A percentile compares a stretch with the other conserved stretches of the same genome.
Conservation (phyloP, 2,329 filamentous ascomycete genomes). For the Chaetomium sp. region DNA sequence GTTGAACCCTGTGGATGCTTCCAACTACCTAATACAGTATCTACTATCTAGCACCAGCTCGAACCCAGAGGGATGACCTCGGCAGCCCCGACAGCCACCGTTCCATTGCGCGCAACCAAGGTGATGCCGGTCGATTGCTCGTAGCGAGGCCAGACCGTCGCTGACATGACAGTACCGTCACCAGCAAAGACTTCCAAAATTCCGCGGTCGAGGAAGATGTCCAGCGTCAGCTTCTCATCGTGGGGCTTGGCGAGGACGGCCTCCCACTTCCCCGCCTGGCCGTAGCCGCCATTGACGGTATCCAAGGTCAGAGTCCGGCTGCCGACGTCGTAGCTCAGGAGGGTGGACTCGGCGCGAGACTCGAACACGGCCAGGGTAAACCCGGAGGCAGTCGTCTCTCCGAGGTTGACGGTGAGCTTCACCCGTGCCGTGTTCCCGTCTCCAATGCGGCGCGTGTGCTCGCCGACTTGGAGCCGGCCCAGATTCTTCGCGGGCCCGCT, state of each 20-base stretch:
- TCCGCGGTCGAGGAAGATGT: slow-evolving; percentile 27
- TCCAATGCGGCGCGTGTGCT: slow-evolving; percentile 17
- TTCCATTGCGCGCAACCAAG: slow-evolving; percentile 8
- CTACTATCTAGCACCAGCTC: slow-evolving; percentile 6
- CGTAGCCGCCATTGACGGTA: slow-evolving; percentile 27
- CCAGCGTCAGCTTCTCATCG: slow-evolving; percentile 23
- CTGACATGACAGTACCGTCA: slow-evolving; percentile 27
- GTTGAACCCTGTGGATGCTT: too few species aligned
- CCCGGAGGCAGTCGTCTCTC: slow-evolving; percentile 21
- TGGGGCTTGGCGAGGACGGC: slow-evolving; percentile 19
- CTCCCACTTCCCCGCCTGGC: slow-evolving; percentile 25
- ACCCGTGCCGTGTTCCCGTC: slow-evolving; percentile 23
- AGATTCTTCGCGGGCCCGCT: slow-evolving; percentile 15
- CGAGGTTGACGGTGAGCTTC: slow-evolving; percentile 23
- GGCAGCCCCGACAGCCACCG: background rate
- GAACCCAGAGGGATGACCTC: slow-evolving; percentile 5
- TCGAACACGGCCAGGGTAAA: slow-evolving; percentile 24
- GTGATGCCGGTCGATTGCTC: slow-evolving; percentile 25
- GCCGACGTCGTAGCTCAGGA: slow-evolving; percentile 21
- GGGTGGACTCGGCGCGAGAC: slow-evolving; percentile 22
- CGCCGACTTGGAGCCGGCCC: slow-evolving; percentile 15
- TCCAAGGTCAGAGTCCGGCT: slow-evolving; percentile 25
- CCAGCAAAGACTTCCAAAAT: slow-evolving; percentile 27
- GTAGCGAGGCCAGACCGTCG: slow-evolving; percentile 24
- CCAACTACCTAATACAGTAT: background rate